Evolutionary conservation across 805 yeast genomes (phyloP), one percentile per base, ranked within the genome.

Genomic region (Cyberlindnera amylophila): DNA sequence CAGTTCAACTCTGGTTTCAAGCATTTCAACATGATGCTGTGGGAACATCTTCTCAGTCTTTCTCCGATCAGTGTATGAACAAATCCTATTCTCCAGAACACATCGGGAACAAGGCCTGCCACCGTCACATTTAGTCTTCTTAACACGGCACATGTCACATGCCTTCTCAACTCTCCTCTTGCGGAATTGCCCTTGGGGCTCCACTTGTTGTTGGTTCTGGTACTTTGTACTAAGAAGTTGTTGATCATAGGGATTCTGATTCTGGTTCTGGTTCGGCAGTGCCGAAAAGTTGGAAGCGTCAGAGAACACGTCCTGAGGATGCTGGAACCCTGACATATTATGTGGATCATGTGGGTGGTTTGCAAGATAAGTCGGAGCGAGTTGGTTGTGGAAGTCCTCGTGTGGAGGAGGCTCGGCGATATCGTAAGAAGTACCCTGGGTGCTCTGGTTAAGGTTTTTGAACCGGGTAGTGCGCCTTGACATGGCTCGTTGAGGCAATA

Each of bases 51-150:
- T 79, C 43, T 67, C 73, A 37, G 66, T 46, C 49, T 71, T 73
- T 55, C 70, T 73, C 54, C 78, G 69, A 47, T 79, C 81, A 2
- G 79, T 72, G 54, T 75, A 79, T 2, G 77, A 72, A 57, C 85
- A 79, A 26, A 78, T 68, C 54, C 75, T 77, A 59, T 79, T 79
- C 49, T 77, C 82, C 8, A 67, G 62, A 8, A 67, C 56, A 54
- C 85, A 79, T 41, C 75, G 68, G 29, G 71, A 70, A 51, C 85
- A 79, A 1, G 85, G 84, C 48, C 75, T 75, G 38, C 70, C 69
- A 16, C 85, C 85, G 44, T 77, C 79, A 57, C 85, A 79, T 48
- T 78, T 79, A 5, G 82, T 78, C 61, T 79, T 79, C 54, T 78
- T 79, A 42, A 78, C 66, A 33, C 85, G 64, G 56, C 85, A 79